Conservation (phyloP, 352 stramenopile genomes). For the Globisporangium cederbergense region DNA sequence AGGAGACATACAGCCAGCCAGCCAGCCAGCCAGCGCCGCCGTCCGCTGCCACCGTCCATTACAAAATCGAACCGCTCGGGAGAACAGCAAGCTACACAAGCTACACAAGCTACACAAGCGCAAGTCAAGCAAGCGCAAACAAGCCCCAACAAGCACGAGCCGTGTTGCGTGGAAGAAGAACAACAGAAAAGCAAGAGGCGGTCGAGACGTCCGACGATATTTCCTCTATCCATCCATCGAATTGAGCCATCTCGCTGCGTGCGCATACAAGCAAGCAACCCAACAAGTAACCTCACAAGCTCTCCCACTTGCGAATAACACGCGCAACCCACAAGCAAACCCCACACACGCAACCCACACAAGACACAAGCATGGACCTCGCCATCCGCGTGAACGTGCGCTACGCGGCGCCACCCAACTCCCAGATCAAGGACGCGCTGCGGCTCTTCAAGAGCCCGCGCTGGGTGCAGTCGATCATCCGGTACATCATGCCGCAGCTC, state of each 20-base stretch:
- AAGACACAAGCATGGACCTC: conserved; percentile 60
- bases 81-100: not conserved
- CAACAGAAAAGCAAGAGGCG: not conserved
- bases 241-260: conserved; percentile 8
- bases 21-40: no score
- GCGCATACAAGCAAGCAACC: not conserved
- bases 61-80: conserved; percentile 11
- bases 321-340: not conserved
- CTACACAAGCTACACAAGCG: not conserved
- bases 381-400: conserved; percentile 87
- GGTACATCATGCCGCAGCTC: conserved; percentile 87
- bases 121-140: not conserved
- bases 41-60: not conserved
- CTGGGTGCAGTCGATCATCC: conserved; percentile 89
- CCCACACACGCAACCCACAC: not conserved
- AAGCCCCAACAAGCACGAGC: not conserved
- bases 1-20: conserved; percentile 6
- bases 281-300: not conserved
- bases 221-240: conserved; percentile 11
- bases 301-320: conserved; percentile 11
- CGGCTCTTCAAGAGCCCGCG: conserved; percentile 85
- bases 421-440: conserved; percentile 86
- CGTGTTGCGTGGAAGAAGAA: conserved; percentile 8
- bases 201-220: conserved; percentile 1
- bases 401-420: conserved; percentile 80